phyloP scores from a whole-genome alignment of 768 basidiomycete genomes.

The Ramaria rubella region DNA sequence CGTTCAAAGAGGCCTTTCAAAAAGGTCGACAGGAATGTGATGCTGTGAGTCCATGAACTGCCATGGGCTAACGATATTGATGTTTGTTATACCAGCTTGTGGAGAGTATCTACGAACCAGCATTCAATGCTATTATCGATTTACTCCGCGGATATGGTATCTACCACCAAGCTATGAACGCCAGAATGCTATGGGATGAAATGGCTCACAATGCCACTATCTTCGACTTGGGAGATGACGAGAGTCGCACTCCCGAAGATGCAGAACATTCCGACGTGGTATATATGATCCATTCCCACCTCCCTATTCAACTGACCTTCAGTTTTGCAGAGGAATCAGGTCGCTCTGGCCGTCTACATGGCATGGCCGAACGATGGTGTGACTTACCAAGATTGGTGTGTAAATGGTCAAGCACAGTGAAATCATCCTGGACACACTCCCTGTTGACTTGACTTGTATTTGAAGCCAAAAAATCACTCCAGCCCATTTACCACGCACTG shows the following conservation, averaged over 20 bases:
- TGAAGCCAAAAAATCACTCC: too few species aligned
- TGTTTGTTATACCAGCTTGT: background rate
- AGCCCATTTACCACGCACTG: background rate
- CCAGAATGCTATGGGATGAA: background rate
- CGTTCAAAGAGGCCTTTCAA: slow-evolving; percentile 6
- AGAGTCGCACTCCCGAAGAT: background rate
- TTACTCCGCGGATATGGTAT: background rate
- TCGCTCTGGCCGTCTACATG: background rate
- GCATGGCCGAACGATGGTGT: slow-evolving; percentile 5
- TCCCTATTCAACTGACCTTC: background rate
- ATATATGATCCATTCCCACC: background rate
- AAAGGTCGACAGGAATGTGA: slow-evolving; percentile 3
- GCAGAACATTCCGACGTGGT: background rate
- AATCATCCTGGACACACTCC: too few species aligned
- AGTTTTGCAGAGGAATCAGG: background rate
- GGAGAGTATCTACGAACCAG: background rate
- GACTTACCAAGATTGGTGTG: slow-evolving; percentile 4
- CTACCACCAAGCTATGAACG: background rate
- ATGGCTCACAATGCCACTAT: background rate
- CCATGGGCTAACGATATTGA: background rate
- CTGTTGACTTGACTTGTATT: too few species aligned
- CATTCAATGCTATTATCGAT: slow-evolving; percentile 3
- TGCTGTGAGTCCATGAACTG: background rate
- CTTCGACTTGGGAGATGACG: slow-evolving; percentile 6
- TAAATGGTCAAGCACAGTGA: background rate